phyloP scores from a whole-genome alignment of 1,284 basidiomycete genomes.

The Puccinia coronata region DNA sequence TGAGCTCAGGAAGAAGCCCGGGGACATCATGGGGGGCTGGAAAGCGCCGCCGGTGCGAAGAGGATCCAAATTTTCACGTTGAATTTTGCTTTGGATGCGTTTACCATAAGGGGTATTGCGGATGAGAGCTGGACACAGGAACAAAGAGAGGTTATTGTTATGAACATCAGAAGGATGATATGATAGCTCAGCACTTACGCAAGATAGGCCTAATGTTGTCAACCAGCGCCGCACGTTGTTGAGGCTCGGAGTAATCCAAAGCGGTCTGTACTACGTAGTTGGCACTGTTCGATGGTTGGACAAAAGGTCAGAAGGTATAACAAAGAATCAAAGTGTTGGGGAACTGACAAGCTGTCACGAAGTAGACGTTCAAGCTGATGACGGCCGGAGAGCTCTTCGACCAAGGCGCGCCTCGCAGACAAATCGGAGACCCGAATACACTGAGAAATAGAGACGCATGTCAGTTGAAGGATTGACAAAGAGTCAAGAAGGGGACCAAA shows the following conservation, averaged over 20 bases:
- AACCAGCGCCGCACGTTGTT: conserved; percentile 76
- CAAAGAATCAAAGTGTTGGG: not conserved
- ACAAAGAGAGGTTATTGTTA: not conserved
- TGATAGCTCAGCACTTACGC: conserved; percentile 60
- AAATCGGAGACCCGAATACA: conserved; percentile 98
- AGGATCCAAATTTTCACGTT: conserved; percentile 58
- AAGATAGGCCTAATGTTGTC: conserved; percentile 95
- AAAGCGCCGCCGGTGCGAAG: conserved; percentile 46
- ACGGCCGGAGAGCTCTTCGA: conserved; percentile 92
- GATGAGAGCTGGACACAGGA: conserved; percentile 64
- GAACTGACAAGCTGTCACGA: conserved; percentile 72
- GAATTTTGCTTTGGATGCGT: conserved; percentile 93
- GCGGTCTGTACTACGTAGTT: conserved; percentile 69
- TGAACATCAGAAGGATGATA: not conserved
- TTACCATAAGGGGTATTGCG: conserved; percentile 97
- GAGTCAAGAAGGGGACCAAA: conserved; percentile 50
- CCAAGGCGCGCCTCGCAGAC: conserved; percentile 86
- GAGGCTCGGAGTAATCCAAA: conserved; percentile 87
- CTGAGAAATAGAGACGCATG: conserved; percentile 61
- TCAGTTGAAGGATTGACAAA: not conserved
- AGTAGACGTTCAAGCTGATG: conserved; percentile 91
- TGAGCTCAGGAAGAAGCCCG: conserved; percentile 29
- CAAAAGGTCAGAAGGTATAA: conserved; percentile 39
- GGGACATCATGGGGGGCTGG: conserved; percentile 24
- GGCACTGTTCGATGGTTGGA: conserved; percentile 1